phyloP scores from a whole-genome alignment of 352 stramenopile genomes.

The Phytophthora palmivora region DNA sequence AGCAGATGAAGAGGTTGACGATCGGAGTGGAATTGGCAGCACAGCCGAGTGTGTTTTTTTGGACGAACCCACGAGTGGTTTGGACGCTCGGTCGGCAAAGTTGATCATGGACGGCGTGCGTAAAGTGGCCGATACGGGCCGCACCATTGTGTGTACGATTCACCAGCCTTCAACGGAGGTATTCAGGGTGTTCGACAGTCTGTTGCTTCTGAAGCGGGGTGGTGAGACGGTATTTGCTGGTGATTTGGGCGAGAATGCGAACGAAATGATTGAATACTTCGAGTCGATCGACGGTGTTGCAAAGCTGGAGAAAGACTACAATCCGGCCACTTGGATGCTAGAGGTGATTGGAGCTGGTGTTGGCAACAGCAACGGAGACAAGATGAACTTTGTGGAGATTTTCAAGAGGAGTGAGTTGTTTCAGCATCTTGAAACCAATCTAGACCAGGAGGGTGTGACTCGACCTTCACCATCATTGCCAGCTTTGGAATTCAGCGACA shows the following conservation, averaged over 20 bases:
- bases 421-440: neutral
- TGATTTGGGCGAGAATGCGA: conserved; percentile 11
- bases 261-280: conserved; percentile 7
- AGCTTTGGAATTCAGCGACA: conserved; percentile 4
- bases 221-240: conserved; percentile 13
- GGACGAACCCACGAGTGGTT: conserved; percentile 79
- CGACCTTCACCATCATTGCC: conserved; percentile 8
- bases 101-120: conserved; percentile 79
- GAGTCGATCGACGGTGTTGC: conserved; percentile 9
- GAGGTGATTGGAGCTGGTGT: conserved; percentile 21
- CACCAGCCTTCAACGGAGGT: conserved; percentile 20
- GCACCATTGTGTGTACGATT: conserved; percentile 35
- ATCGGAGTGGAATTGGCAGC: conserved; percentile 32
- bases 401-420: conserved; percentile 14
- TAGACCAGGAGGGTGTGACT: conserved; percentile 9
- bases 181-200: conserved; percentile 15
- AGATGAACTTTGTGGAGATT: conserved; percentile 10
- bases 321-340: conserved; percentile 18
- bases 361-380: conserved; percentile 3
- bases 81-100: conserved; percentile 51
- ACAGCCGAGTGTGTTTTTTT: conserved; percentile 33
- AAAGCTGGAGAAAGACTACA: conserved; percentile 11
- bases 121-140: conserved; percentile 65
- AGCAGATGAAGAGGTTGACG: conserved; percentile 48
- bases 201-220: conserved; percentile 15